Conservation (phyloP, 192 early-diverging fungal genomes). For the Mortierella antarctica region DNA sequence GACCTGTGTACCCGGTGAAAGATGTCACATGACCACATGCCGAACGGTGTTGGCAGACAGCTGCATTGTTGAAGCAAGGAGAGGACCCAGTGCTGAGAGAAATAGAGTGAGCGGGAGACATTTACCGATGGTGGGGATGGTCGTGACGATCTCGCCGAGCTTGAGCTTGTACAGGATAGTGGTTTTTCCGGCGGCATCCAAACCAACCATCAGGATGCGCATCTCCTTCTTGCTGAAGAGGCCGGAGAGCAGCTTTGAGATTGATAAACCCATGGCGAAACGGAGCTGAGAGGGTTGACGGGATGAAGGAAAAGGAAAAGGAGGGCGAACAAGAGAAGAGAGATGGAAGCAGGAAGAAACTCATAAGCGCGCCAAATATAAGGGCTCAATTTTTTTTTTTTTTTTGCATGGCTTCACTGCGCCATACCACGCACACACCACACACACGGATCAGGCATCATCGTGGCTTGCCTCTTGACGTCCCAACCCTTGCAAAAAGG, state of each 20-base stretch:
- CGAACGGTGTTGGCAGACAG: background rate
- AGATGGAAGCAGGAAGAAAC: conserved; percentile 10
- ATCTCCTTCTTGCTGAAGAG: conserved; percentile 96
- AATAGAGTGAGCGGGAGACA: background rate
- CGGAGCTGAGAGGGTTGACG: conserved; percentile 6
- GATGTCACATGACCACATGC: background rate
- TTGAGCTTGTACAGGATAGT: conserved; percentile 99
- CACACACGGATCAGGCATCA: too few species aligned
- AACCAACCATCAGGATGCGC: conserved; percentile 97
- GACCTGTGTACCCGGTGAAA: background rate
- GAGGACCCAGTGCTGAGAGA: background rate
- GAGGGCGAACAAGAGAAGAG: conserved; percentile 21
- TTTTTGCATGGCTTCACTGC: background rate
- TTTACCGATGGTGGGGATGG: conserved; percentile 98
- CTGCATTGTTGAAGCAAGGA: background rate
- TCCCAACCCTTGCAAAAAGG: too few species aligned
- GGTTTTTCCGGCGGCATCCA: conserved; percentile 97
- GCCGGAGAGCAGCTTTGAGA: conserved; percentile 82
- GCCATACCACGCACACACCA: too few species aligned
- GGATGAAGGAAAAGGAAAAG: conserved; percentile 5
- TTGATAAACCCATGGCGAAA: conserved; percentile 80
- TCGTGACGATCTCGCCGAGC: conserved; percentile 98
- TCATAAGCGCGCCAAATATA: background rate
- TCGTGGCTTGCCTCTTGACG: too few species aligned
- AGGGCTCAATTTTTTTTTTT: conserved; percentile 2